Percentiles rank a stretch among this genome's conserved stretches.
Conservation (phyloP, 1,284 basidiomycete genomes). For the Pyrrhoderma noxium region DNA sequence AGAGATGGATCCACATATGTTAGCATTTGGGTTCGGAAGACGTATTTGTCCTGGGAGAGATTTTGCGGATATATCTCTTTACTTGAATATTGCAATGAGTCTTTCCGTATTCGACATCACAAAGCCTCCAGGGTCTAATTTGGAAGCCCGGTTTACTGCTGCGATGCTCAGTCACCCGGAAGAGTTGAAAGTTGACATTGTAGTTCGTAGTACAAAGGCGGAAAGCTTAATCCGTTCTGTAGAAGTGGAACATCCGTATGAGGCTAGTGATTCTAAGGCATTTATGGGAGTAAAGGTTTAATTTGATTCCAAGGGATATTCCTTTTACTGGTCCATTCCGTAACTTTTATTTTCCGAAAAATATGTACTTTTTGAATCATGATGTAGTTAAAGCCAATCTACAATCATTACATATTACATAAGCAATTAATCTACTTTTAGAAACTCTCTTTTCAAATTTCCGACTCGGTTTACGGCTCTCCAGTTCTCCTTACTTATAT, state of each 20-base stretch:
- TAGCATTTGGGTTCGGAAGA: slow-evolving; percentile 16
- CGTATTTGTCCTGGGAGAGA: slow-evolving; percentile 17
- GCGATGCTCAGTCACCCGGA: slow-evolving; percentile 21
- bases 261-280: slow-evolving; percentile 3
- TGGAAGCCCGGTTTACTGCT: no score
- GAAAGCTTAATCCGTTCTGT: slow-evolving; percentile 4
- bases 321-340: no score
- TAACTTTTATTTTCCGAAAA: no score
- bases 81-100: slow-evolving; percentile 18
- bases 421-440: no score
- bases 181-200: slow-evolving; percentile 20
- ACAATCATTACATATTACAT: no score
- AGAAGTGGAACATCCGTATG: slow-evolving; percentile 8
- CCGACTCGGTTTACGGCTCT: no score
- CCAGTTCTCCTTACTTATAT: no score
- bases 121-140: no score
- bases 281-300: slow-evolving; percentile 1
- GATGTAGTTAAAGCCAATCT: no score
- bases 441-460: no score
- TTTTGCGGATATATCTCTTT: slow-evolving; percentile 19
- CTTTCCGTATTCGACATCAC: slow-evolving; percentile 21
- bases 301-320: no score
- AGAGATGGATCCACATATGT: slow-evolving; percentile 10
- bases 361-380: no score
- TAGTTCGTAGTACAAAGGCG: slow-evolving; percentile 14